Evolutionary conservation across 441 rosid species (phyloP).

Genomic region (Gossypium schwendimanii): DNA sequence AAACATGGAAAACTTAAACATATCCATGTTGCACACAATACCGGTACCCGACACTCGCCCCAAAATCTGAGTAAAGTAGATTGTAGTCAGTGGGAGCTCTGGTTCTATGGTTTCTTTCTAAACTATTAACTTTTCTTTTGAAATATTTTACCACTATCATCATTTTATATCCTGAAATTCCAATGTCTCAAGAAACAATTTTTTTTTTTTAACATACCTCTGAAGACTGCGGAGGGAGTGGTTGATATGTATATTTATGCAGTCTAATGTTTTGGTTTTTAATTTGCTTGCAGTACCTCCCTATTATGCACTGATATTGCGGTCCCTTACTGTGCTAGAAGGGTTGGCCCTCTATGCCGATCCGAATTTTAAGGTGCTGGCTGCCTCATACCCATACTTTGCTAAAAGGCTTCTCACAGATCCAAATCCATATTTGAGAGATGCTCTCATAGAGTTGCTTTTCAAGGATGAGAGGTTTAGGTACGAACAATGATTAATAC

Average conservation of each 20-base stretch:
- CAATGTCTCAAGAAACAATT: background rate
- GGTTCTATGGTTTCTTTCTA: background rate
- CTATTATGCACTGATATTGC: slow-evolving; percentile 82
- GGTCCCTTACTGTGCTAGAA: slow-evolving; percentile 95
- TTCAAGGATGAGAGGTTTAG: slow-evolving; percentile 94
- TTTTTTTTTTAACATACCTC: background rate
- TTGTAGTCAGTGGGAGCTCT: background rate
- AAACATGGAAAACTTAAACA: background rate
- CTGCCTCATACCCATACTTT: slow-evolving; percentile 96
- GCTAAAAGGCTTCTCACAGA: slow-evolving; percentile 98
- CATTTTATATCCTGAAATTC: slow-evolving; percentile 1
- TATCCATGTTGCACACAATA: background rate
- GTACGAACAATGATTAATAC: slow-evolving; percentile 22
- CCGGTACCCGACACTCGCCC: background rate
- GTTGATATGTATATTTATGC: background rate
- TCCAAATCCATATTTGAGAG: slow-evolving; percentile 92
- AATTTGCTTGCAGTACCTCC: slow-evolving; percentile 69
- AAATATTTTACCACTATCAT: background rate
- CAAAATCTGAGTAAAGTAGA: background rate
- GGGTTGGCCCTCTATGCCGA: slow-evolving; percentile 90
- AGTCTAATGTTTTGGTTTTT: slow-evolving; percentile 16
- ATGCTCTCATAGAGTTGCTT: slow-evolving; percentile 88
- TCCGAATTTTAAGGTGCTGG: slow-evolving; percentile 91
- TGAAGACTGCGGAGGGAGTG: background rate
- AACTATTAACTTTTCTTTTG: too few species aligned